Base-by-base conservation (phyloP, 768 basidiomycete genomes). In the Termitomyces sp. region DNA sequence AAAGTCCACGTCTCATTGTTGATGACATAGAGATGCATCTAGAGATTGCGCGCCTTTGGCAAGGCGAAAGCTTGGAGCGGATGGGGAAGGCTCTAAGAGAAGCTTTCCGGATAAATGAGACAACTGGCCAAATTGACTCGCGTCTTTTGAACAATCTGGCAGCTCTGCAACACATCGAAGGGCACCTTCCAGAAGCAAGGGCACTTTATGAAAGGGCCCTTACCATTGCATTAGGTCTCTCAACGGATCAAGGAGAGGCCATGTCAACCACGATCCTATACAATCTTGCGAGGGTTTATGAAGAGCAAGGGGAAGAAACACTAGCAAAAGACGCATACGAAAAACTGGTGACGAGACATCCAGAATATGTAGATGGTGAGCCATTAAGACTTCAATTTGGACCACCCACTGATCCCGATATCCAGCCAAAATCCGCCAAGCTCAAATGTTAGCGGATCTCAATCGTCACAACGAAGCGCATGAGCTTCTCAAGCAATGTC, bases 361-460 rank as follows among this genome's bases (percentile, higher is more conserved):
- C 95, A 1, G 97, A 98, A 71, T 98, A 96, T 66, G 82, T 94
- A 22, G 96, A 98, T 66, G 96, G 95, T 96, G 61, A 45, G 88
- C 74, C 32, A n/a, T 45, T 50, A 28, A 7, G 21, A 7, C 28
- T 42, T 37, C 35, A 52, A 41, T 14, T n/a, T 19, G 38, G 47
- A 9, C 56, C 45, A 40, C 43, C 56, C 12, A 41, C 41, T 19
- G 43, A 52, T 42, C 45, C n/a, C 12, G 17, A 5, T 43, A 41
- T 21, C 32, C n/a, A 98, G 96, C 95, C 60, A 98, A 98, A 75
- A 83, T 96, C 43, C 87, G 96, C 24, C 88, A 91, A 59, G 91
- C 95, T 0, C 82, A 88, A 17, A 86, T 98, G 80, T 77, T 87
- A 0, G 76, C 84, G 1, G 75, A 77, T 26, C 64, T 87, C 17